phyloP scores from a whole-genome alignment of 2,329 filamentous ascomycete species.

The Xylariaceae sp. region DNA sequence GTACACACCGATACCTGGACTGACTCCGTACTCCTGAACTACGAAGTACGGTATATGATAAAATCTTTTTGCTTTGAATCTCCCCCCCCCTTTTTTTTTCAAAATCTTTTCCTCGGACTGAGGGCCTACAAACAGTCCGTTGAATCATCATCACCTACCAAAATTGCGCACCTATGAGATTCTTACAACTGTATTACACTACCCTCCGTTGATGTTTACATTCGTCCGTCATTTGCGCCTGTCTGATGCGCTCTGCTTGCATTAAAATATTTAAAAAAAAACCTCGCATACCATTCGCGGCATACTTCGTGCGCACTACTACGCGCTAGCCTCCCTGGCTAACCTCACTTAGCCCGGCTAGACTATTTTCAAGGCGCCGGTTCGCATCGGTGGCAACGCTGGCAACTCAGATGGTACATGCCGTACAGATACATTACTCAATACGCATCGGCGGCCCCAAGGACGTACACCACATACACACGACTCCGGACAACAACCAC shows the following conservation, averaged over 20 bases:
- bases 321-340: constrained; percentile 28
- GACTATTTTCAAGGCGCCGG: constrained; percentile 26
- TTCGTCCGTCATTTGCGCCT: constrained; percentile 25
- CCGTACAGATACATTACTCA: constrained; percentile 5
- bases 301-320: constrained; percentile 19
- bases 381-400: constrained; percentile 9
- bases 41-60: constrained; percentile 13
- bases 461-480: neutral
- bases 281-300: constrained; percentile 23
- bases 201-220: constrained; percentile 2
- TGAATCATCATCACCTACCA: constrained; percentile 12
- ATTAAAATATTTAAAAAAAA: constrained; percentile 29
- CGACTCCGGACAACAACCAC: constrained; percentile 2
- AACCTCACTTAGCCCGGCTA: constrained; percentile 33
- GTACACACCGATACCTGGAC: constrained; percentile 11
- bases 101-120: constrained; percentile 13
- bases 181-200: constrained; percentile 7
- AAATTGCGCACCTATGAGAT: constrained; percentile 1
- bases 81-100: constrained; percentile 12
- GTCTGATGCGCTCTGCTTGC: constrained; percentile 30
- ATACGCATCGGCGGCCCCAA: constrained; percentile 7
- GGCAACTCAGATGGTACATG: constrained; percentile 2
- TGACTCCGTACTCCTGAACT: constrained; percentile 10
- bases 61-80: constrained; percentile 19
- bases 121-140: constrained; percentile 16